Evolutionary conservation across 2,329 filamentous ascomycete genomes (phyloP).

Genomic region (Fragosphaeria purpurea): DNA sequence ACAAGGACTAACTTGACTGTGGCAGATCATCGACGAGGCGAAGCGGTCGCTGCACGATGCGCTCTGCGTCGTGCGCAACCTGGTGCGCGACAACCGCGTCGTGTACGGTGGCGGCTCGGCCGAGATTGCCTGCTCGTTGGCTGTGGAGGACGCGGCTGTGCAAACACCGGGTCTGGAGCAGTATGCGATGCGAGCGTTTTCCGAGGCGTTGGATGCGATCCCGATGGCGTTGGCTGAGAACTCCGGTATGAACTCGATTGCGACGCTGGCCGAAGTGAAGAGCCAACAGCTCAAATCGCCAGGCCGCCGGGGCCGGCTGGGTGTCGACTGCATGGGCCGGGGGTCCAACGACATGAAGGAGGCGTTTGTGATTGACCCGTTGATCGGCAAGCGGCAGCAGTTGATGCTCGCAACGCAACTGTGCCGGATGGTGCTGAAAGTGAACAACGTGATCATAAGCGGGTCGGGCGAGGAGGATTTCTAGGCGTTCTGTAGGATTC

Average conservation of each 20-base stretch:
- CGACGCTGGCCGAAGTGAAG: conserved; percentile 90
- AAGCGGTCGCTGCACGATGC: conserved; percentile 96
- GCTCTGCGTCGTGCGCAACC: conserved; percentile 91
- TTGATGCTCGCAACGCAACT: conserved; percentile 92
- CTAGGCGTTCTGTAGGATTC: conserved; percentile 31
- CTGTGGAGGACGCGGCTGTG: conserved; percentile 88
- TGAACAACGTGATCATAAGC: conserved; percentile 91
- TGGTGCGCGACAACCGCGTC: conserved; percentile 91
- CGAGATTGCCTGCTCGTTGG: conserved; percentile 92
- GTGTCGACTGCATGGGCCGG: conserved; percentile 95
- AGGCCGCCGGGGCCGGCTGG: conserved; percentile 51
- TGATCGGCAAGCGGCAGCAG: conserved; percentile 98
- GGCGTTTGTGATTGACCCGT: conserved; percentile 93
- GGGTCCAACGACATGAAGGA: conserved; percentile 97
- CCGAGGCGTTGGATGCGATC: conserved; percentile 84
- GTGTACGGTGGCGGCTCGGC: conserved; percentile 96
- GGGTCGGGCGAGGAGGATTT: conserved; percentile 82
- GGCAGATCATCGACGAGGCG: conserved; percentile 93
- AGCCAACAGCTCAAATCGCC: conserved; percentile 82
- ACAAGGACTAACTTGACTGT: no score
- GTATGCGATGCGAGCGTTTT: conserved; percentile 97
- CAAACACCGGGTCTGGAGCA: conserved; percentile 96
- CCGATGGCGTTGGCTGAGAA: conserved; percentile 97
- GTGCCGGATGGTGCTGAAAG: conserved; percentile 95
- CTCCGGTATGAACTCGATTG: conserved; percentile 89